Percentiles rank a stretch among this genome's conserved stretches.
Evolutionary conservation across 345 rosid species (phyloP).

Genomic region (Linum lewisii): DNA sequence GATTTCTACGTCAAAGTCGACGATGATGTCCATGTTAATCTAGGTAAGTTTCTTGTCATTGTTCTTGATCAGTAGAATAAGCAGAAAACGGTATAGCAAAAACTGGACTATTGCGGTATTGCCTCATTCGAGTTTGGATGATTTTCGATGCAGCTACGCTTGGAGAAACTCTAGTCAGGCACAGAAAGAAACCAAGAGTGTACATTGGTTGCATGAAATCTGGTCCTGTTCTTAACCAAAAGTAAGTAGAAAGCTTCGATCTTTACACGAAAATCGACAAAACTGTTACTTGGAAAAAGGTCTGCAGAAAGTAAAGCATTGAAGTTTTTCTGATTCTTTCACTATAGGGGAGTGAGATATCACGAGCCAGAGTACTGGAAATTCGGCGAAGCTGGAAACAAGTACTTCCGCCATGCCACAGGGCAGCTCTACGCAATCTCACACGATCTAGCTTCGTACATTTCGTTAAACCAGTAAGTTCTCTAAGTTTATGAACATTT

Average conservation of each 20-base stretch:
- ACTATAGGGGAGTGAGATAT: background rate
- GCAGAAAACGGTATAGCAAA: too few species aligned
- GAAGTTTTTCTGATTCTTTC: background rate
- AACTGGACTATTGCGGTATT: background rate
- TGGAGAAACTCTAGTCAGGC: background rate
- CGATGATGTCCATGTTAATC: constrained; percentile 94
- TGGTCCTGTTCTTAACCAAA: constrained; percentile 2
- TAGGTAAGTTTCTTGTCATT: constrained; percentile 37
- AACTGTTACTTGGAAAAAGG: background rate
- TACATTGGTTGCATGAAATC: constrained; percentile 5
- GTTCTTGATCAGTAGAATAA: background rate
- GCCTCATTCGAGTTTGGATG: background rate
- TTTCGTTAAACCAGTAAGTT: constrained; percentile 2
- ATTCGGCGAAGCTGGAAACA: constrained; percentile 4
- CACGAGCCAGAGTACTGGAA: constrained; percentile 5
- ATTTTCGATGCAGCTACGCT: constrained; percentile 5
- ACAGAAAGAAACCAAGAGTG: background rate
- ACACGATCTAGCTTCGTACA: background rate
- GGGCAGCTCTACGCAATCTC: constrained; percentile 2
- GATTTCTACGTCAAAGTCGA: constrained; percentile 96
- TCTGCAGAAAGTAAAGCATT: background rate
- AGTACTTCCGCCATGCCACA: constrained; percentile 5
- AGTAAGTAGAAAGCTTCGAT: background rate
- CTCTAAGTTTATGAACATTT: background rate
- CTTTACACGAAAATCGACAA: background rate